Evolutionary conservation across 305 asterid species (phyloP).

Genomic region (Fraxinus sp.): DNA sequence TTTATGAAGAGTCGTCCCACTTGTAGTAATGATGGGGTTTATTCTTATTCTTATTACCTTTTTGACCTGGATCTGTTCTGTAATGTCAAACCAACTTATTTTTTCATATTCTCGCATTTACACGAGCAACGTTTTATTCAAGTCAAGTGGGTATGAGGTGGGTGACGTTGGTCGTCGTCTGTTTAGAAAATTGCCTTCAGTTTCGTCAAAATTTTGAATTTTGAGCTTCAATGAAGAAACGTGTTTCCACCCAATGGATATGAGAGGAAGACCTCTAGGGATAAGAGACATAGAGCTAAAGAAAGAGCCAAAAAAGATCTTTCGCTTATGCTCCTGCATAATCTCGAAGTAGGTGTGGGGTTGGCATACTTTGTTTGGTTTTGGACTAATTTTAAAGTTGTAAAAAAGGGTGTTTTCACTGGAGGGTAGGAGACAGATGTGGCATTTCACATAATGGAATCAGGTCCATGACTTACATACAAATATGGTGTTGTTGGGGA

Average conservation of each 20-base stretch:
- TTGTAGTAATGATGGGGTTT: conserved; percentile 26
- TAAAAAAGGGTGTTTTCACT: not conserved
- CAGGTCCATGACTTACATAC: conserved; percentile 23
- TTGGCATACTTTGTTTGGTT: not conserved
- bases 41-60: not conserved
- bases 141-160: not conserved
- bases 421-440: not conserved
- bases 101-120: not conserved
- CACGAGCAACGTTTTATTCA: too few relatives aligned
- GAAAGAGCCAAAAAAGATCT: too few relatives aligned
- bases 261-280: not conserved
- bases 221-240: not conserved
- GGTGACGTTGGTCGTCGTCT: not conserved
- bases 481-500: conserved; percentile 23
- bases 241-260: not conserved
- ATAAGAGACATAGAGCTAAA: too few relatives aligned
- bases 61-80: conserved; percentile 4
- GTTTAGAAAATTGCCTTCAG: not conserved
- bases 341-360: not conserved
- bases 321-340: too few relatives aligned
- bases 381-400: not conserved
- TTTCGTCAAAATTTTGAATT: not conserved
- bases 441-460: not conserved
- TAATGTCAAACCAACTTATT: too few relatives aligned
- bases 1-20: conserved; percentile 27